Percentiles rank a stretch among this genome's conserved stretches.
Conservation (phyloP, 257 asterid species). For the Nicotiana attenuata region DNA sequence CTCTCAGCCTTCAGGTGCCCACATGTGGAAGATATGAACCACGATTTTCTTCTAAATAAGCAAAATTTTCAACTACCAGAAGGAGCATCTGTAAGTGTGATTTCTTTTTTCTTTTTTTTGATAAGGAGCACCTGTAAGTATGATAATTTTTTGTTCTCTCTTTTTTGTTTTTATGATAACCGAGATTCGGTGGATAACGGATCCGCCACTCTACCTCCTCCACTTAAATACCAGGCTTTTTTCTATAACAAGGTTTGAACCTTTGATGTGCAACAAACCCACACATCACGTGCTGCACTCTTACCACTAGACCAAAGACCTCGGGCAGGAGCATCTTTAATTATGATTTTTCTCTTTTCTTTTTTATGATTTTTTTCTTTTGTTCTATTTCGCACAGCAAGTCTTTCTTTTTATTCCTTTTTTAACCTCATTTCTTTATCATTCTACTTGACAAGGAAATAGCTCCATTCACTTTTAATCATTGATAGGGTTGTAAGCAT, state of each 20-base stretch:
- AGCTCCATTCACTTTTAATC: neutral
- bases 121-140: too few species aligned
- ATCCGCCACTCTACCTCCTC: too few species aligned
- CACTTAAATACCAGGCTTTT: too few species aligned
- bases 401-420: neutral
- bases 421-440: neutral
- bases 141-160: too few species aligned
- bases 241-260: too few species aligned
- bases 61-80: neutral
- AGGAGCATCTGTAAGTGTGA: neutral
- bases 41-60: neutral
- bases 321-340: neutral
- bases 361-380: neutral
- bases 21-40: conserved; percentile 1
- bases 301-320: too few species aligned
- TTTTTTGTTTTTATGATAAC: too few species aligned
- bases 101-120: neutral
- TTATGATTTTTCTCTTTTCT: too few species aligned
- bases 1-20: neutral
- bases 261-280: too few species aligned
- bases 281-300: too few species aligned
- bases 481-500: neutral
- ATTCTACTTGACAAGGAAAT: neutral
- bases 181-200: too few species aligned
- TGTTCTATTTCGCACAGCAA: neutral